A percentile compares a stretch with the other conserved stretches of the same genome.
These are phyloP conservation scores for Aureobasidium zeae DNA, from an alignment of 2,329 filamentous ascomycete genomes.

Conservation along the genomic window DNA sequence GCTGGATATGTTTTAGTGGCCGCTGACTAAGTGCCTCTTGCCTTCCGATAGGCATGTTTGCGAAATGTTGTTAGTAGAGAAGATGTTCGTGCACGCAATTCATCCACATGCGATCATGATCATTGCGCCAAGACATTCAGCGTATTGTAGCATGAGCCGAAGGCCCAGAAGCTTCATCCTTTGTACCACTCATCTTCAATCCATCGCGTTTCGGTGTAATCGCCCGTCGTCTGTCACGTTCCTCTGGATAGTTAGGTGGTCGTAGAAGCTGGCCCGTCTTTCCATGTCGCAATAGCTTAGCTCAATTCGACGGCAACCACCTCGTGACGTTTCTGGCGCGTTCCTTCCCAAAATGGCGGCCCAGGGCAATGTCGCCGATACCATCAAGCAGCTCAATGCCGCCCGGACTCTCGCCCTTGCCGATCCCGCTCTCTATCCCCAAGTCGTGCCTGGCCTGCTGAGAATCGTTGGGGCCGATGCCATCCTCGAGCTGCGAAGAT, in stretches of 20 bases:
- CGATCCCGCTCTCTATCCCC: constrained; percentile 80
- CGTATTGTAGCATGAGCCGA: too few species aligned
- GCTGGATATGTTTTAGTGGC: not conserved
- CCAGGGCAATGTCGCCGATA: constrained; percentile 43
- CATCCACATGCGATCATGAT: too few species aligned
- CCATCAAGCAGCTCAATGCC: constrained; percentile 78
- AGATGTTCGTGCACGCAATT: too few species aligned
- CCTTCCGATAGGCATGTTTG: constrained; percentile 22
- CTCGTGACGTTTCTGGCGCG: constrained; percentile 18
- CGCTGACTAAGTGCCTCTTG: constrained; percentile 7
- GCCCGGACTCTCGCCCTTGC: constrained; percentile 82
- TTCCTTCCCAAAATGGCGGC: constrained; percentile 22
- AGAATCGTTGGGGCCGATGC: constrained; percentile 73
- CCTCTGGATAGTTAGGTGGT: too few species aligned
- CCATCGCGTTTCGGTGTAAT: too few species aligned
- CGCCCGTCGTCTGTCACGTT: too few species aligned
- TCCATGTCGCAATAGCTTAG: constrained; percentile 12
- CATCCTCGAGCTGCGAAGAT: constrained; percentile 75
- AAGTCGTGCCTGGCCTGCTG: constrained; percentile 86
- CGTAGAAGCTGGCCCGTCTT: too few species aligned
- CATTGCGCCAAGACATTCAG: too few species aligned
- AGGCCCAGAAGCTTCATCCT: too few species aligned
- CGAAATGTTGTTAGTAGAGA: too few species aligned
- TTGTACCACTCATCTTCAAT: too few species aligned
- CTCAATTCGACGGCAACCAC: not conserved